Evolutionary conservation across 805 yeast genomes (phyloP), one percentile per base, ranked within the genome.

Genomic region (Cyberlindnera veronae): DNA sequence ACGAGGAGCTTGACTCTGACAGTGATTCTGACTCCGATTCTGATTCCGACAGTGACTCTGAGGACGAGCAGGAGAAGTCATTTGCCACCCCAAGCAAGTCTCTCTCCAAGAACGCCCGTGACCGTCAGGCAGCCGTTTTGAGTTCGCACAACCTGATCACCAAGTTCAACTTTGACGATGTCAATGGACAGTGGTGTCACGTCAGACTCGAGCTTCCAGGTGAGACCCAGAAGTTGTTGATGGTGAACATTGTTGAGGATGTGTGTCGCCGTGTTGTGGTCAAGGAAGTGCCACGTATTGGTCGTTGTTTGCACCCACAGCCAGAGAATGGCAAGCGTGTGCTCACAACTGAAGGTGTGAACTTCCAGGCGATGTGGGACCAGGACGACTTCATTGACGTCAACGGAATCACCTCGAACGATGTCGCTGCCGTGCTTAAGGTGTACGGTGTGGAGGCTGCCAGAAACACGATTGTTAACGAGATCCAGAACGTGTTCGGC

Each of bases 401-500:
- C 48, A 85, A 93, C 61, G 83, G 81, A 43, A 86, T 93, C 55
- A 75, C 84, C 2, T 89, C 97, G 8, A 93, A 93, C 72, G 99
- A 93, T 67, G 82, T 93, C 51, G 81, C 86, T 29, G 87, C 96
- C 14, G 96, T 93, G 3, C 72, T 95, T 56, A 76, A 72, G 51
- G 87, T 95, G 0, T 93, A 93, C 57, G 99, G 99, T 63, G 99
- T 91, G 38, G 99, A 95, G 68, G 99, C 99, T 35, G 99, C 99
- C 16, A 79, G 99, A 66, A 88, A 89, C 64, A 93, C 99, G 24
- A 86, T 93, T 69, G 98, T 89, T 22, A 83, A 87, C 57, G 99
- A 93, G 73, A 86, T 93, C 63, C 84, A 86, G 67, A 85, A 87
- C 55, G 99, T 93, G 55, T 93, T 93, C 78, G 87, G 88, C 45